phyloP scores from a whole-genome alignment of 768 basidiomycete genomes.

The Hygrocybe coccinea region DNA sequence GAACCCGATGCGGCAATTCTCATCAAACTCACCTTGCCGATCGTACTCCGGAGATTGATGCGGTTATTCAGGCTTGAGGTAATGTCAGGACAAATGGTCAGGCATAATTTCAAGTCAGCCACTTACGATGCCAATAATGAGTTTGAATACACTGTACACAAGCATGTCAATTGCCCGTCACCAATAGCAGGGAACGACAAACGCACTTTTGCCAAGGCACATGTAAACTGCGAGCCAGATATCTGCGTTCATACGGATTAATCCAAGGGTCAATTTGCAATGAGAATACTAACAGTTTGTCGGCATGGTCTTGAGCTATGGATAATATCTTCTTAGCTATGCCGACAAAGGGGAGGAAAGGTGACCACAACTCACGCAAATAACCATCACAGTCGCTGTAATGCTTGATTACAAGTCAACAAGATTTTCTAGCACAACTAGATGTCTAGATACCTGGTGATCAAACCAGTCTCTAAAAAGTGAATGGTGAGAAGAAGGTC shows the following conservation, averaged over 20 bases:
- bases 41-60: not conserved
- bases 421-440: not conserved
- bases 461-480: constrained; percentile 9
- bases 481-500: not conserved
- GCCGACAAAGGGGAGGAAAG: not conserved
- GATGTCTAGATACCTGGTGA: constrained; percentile 7
- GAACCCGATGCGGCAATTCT: not conserved
- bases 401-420: not conserved
- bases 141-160: constrained; percentile 5
- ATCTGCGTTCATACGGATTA: not conserved
- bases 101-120: no score
- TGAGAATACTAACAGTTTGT: not conserved
- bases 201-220: constrained; percentile 5
- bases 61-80: not conserved
- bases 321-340: not conserved
- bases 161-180: not conserved
- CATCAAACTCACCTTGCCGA: not conserved
- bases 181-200: not conserved
- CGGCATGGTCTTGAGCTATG: constrained; percentile 3
- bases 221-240: constrained; percentile 6
- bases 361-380: not conserved
- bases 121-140: constrained; percentile 7
- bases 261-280: not conserved
- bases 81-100: not conserved
- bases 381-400: constrained; percentile 2